A percentile compares a stretch with the other conserved stretches of the same genome.
Conservation (phyloP, 352 stramenopile genomes). For the Pythium chondricola region DNA sequence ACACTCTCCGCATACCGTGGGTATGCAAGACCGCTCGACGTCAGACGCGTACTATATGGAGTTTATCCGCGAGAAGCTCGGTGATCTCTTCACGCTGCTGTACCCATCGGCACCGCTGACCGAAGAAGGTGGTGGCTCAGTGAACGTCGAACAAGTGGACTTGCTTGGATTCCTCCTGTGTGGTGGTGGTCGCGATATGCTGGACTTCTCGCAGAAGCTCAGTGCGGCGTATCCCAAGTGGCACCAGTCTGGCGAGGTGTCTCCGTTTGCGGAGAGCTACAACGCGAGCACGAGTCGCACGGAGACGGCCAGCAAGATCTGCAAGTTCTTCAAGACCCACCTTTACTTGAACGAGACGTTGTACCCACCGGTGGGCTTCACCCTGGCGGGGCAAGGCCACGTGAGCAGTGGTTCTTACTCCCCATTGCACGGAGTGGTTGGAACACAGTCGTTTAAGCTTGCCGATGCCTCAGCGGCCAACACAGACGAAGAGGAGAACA, state of each 20-base stretch:
- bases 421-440: conserved; percentile 1
- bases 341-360: conserved; percentile 73
- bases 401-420: conserved; percentile 18
- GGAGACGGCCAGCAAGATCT: conserved; percentile 58
- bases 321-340: conserved; percentile 68
- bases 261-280: conserved; percentile 8
- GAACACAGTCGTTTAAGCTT: conserved; percentile 3
- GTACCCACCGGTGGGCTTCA: conserved; percentile 73
- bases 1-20: conserved; percentile 66
- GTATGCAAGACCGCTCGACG: conserved; percentile 73
- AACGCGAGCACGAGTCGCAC: conserved; percentile 13
- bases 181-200: conserved; percentile 38
- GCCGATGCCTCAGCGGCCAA: not conserved
- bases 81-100: conserved; percentile 64
- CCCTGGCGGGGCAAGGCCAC: conserved; percentile 21
- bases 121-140: conserved; percentile 38
- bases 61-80: conserved; percentile 76
- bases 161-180: conserved; percentile 71
- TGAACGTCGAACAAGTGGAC: conserved; percentile 64
- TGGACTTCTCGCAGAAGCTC: conserved; percentile 46
- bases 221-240: conserved; percentile 66
- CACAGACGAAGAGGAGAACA: conserved; percentile 11
- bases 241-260: conserved; percentile 24
- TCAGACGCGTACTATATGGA: conserved; percentile 74
- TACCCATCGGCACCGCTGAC: conserved; percentile 52